Percentiles rank a stretch among this genome's conserved stretches.
phyloP scores from a whole-genome alignment of 306 rosid genomes.

The Geum urbanum region DNA sequence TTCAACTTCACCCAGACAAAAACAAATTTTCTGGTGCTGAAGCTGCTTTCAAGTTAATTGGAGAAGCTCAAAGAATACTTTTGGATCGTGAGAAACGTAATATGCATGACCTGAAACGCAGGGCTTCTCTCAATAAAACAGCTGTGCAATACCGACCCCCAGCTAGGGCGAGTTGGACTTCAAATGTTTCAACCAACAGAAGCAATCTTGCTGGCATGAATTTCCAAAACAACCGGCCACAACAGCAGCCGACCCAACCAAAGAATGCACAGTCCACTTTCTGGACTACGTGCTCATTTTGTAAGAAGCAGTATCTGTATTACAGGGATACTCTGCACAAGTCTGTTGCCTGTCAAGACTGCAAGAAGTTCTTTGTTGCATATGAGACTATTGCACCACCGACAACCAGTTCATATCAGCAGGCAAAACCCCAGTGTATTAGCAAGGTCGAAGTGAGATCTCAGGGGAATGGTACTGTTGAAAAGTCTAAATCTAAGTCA shows the following conservation, averaged over 20 bases:
- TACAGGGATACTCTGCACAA: constrained; percentile 45
- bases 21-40: constrained; percentile 91
- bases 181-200: constrained; percentile 44
- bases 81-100: constrained; percentile 64
- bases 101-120: constrained; percentile 49
- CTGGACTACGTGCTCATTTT: constrained; percentile 77
- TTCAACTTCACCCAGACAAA: constrained; percentile 95
- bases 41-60: constrained; percentile 90
- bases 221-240: constrained; percentile 44
- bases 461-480: constrained; percentile 33
- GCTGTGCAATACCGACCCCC: constrained; percentile 38
- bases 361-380: constrained; percentile 59
- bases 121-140: constrained; percentile 31
- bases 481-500: constrained; percentile 27
- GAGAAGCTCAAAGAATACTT: constrained; percentile 84
- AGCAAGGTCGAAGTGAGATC: constrained; percentile 41
- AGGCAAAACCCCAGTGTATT: constrained; percentile 40
- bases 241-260: constrained; percentile 37
- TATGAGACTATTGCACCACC: constrained; percentile 43
- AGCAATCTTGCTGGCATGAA: constrained; percentile 33
- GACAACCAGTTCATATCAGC: constrained; percentile 39
- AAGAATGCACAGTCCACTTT: constrained; percentile 49
- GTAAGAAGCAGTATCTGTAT: constrained; percentile 56
- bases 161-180: constrained; percentile 33
- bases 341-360: constrained; percentile 62